phyloP scores from a whole-genome alignment of 2,329 filamentous ascomycete species.

The Cercospora sesami region DNA sequence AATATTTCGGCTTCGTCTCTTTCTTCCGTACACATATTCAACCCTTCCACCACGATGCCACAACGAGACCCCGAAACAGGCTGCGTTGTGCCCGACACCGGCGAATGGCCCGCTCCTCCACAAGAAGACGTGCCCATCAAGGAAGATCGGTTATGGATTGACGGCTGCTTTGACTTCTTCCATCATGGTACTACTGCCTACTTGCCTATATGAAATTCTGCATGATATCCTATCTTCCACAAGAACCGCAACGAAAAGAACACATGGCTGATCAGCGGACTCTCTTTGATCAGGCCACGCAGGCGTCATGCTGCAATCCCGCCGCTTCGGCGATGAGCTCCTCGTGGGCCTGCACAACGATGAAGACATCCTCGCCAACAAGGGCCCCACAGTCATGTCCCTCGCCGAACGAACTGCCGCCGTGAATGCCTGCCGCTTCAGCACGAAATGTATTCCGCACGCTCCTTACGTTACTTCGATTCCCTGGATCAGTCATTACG shows the following conservation, averaged over 20 bases:
- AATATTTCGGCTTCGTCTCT: background rate
- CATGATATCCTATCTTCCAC: background rate
- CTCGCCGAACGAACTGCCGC: constrained; percentile 87
- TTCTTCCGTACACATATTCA: background rate
- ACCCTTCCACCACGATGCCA: constrained; percentile 14
- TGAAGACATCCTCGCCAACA: constrained; percentile 92
- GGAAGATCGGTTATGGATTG: constrained; percentile 87
- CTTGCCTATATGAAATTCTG: background rate
- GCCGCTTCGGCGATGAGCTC: constrained; percentile 83
- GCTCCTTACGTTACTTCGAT: constrained; percentile 94
- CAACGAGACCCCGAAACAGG: constrained; percentile 38
- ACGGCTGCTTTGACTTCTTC: constrained; percentile 99
- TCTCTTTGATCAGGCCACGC: constrained; percentile 63
- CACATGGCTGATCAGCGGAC: constrained; percentile 24
- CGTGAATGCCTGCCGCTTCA: constrained; percentile 93
- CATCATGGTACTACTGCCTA: constrained; percentile 64
- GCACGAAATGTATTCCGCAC: constrained; percentile 75
- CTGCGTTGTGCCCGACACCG: constrained; percentile 51
- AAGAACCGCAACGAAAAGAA: background rate
- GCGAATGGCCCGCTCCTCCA: constrained; percentile 65
- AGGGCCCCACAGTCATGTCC: constrained; percentile 96
- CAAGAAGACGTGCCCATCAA: constrained; percentile 59
- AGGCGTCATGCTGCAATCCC: constrained; percentile 93
- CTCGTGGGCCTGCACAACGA: constrained; percentile 94
- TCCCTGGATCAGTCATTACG: constrained; percentile 92